phyloP scores from a whole-genome alignment of 352 stramenopile genomes.

The Phytophthora pseudosyringae region DNA sequence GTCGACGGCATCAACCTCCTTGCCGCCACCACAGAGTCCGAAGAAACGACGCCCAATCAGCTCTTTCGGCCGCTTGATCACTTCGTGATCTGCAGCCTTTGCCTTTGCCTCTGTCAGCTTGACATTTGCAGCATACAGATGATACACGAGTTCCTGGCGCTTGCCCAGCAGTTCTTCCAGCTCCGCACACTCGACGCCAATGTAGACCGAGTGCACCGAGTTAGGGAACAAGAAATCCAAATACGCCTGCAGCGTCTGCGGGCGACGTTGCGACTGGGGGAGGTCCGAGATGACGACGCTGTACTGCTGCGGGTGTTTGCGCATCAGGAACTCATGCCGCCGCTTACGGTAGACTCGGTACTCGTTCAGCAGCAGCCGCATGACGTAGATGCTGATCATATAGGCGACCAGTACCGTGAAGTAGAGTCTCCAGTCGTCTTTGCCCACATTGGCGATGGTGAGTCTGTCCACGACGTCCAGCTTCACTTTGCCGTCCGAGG shows the following conservation, averaged over 20 bases:
- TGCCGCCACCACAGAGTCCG: slow-evolving; percentile 50
- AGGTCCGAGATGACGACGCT: slow-evolving; percentile 75
- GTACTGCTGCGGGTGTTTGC: slow-evolving; percentile 72
- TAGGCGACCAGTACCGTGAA: slow-evolving; percentile 66
- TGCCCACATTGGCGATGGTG: slow-evolving; percentile 72
- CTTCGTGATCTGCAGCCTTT: slow-evolving; percentile 29
- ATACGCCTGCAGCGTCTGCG: slow-evolving; percentile 69
- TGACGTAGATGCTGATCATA: slow-evolving; percentile 55
- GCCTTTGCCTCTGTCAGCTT: slow-evolving; percentile 46
- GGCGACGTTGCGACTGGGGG: slow-evolving; percentile 53
- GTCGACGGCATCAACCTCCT: slow-evolving; percentile 67
- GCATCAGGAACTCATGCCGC: slow-evolving; percentile 68
- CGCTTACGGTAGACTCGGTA: slow-evolving; percentile 68
- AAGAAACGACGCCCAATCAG: slow-evolving; percentile 50
- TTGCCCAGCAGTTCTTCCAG: slow-evolving; percentile 66
- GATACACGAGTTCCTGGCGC: slow-evolving; percentile 54
- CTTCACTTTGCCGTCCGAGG: slow-evolving; percentile 37
- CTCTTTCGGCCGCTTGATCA: slow-evolving; percentile 44
- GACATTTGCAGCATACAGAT: slow-evolving; percentile 56
- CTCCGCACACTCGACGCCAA: slow-evolving; percentile 68
- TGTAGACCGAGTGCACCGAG: slow-evolving; percentile 71
- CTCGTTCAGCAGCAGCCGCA: slow-evolving; percentile 62
- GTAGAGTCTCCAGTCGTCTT: slow-evolving; percentile 67
- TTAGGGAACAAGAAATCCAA: slow-evolving; percentile 72
- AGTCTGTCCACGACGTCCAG: slow-evolving; percentile 73